These are phyloP conservation scores for Blastobotrys ciferrii DNA, from an alignment of 1,139 yeast species.

Conservation along the genomic window DNA sequence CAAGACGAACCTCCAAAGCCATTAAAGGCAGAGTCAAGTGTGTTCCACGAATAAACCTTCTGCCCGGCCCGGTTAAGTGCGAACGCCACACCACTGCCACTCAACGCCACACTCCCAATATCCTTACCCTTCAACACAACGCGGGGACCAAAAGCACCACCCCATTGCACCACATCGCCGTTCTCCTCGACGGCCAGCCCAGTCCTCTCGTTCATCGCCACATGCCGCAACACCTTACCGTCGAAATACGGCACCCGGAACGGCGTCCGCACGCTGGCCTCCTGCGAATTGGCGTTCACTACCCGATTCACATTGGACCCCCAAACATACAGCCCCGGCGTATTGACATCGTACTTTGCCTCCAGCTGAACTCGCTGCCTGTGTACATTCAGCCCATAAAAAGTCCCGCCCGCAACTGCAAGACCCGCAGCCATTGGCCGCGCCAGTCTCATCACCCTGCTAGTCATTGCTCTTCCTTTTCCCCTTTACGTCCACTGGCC, in stretches of 20 bases:
- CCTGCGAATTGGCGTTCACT: constrained; percentile 38
- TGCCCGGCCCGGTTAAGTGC: constrained; percentile 52
- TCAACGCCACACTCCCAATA: constrained; percentile 46
- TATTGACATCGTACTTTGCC: constrained; percentile 1
- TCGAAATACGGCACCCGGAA: constrained; percentile 64
- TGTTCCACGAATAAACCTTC: constrained; percentile 25
- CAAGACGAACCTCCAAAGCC: constrained; percentile 7
- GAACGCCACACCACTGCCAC: constrained; percentile 55
- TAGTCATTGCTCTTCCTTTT: background rate
- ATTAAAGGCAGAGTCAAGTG: constrained; percentile 3
- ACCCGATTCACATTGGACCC: constrained; percentile 48
- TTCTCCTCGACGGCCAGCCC: constrained; percentile 63
- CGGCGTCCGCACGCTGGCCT: constrained; percentile 49
- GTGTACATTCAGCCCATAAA: background rate
- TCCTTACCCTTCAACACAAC: constrained; percentile 49
- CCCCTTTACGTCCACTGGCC: too few relatives aligned
- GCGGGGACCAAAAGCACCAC: constrained; percentile 26
- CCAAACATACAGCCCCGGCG: constrained; percentile 55
- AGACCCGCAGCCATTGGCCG: constrained; percentile 1
- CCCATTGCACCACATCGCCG: constrained; percentile 78
- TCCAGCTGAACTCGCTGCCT: constrained; percentile 1
- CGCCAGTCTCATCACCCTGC: background rate
- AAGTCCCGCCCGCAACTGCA: background rate
- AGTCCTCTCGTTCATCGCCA: constrained; percentile 51
- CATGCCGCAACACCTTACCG: constrained; percentile 54